These are phyloP conservation scores for Eruca vesicaria DNA, from an alignment of 441 rosid genomes.

Conservation along the genomic window DNA sequence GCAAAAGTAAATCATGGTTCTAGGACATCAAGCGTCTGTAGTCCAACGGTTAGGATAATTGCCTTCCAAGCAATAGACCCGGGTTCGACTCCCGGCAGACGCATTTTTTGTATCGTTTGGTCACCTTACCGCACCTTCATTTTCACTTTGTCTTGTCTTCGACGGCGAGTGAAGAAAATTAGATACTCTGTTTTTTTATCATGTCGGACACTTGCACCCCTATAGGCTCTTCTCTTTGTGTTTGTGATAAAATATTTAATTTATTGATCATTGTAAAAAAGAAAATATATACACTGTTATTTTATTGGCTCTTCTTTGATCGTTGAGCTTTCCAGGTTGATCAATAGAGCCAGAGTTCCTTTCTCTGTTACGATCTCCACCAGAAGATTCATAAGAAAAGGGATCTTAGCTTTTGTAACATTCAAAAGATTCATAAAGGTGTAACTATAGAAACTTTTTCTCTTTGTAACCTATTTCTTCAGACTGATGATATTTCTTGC, in stretches of 20 bases:
- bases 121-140: background rate
- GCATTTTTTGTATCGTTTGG: conserved; percentile 37
- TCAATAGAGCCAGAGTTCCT: background rate
- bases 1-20: background rate
- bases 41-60: conserved; percentile 99
- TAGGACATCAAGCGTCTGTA: conserved; percentile 20
- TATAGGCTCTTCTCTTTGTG: too few species aligned
- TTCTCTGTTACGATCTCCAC: too few species aligned
- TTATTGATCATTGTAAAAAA: too few species aligned
- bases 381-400: too few species aligned
- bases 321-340: background rate
- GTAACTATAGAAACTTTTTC: conserved; percentile 1
- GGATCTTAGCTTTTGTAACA: conserved; percentile 13
- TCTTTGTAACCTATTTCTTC: background rate
- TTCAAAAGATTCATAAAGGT: conserved; percentile 9
- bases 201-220: too few species aligned
- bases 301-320: background rate
- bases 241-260: too few species aligned
- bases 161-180: conserved; percentile 13
- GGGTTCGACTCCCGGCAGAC: conserved; percentile 92
- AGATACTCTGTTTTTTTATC: background rate
- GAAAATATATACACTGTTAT: too few species aligned
- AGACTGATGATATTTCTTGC: too few species aligned
- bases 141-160: background rate
- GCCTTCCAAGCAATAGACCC: conserved; percentile 96